Base-by-base conservation (phyloP, 805 yeast genomes). In the Lipomyces starkeyi region DNA sequence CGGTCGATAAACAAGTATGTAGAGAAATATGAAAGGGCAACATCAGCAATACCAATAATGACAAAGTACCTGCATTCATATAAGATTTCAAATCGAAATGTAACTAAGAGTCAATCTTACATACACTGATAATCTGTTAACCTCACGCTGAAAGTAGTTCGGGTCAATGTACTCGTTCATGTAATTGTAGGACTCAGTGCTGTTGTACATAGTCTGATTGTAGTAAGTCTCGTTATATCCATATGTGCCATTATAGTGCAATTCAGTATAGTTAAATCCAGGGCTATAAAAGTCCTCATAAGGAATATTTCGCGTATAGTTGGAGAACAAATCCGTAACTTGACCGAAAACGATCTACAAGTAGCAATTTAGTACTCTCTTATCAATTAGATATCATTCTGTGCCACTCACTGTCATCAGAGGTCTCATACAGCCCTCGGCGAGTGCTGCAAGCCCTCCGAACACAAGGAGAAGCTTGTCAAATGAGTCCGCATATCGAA, bases 351-450 rank as follows among this genome's bases (percentile, higher is more conserved):
- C 80, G 40, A 14, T 86, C 56, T 64, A 61, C 78, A 69, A 22
- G 81, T 78, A 69, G 78, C 78, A 74, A 78, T 37, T 73, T 14
- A 47, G 47, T 13, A 17, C 17, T 43, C 22, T 17, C 49, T 8
- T n/a, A n/a, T 43, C 32, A 14, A 22, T 35, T 35, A 37, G 54
- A 49, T 17, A 25, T 22, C 56, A 25, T 9, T 25, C 32, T 14
- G n/a, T 25, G n/a, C 22, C 29, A 54, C 72, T n/a, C 34, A 69
- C 73, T 25, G 71, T 70, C 73, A 71, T 67, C 11, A 71, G 62
- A 1, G 83, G 83, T 62, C 81, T 64, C 25, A 80, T 80, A 29
- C 80, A 81, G 20, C 83, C 83, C 17, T 79, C 78, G 3, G 78
- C 78, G 11, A 78, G 72, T 0, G 83, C 74, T 61, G 75, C 71